These are phyloP conservation scores for Elymus sibiricus DNA, from an alignment of 176 grass and related monocot genomes.

Conservation along the genomic window DNA sequence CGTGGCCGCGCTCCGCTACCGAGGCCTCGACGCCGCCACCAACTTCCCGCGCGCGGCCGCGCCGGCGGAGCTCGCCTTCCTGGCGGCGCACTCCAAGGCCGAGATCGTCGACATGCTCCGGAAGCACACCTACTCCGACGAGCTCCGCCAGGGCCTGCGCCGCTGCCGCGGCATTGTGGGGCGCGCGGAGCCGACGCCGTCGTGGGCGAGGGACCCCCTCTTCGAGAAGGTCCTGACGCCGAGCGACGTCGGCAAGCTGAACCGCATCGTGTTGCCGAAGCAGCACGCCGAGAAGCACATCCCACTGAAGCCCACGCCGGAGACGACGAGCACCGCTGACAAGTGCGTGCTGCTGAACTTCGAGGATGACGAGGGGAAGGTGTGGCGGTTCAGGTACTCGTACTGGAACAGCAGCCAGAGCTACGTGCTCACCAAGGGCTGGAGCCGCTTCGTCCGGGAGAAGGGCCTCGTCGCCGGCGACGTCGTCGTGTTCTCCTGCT, in stretches of 20 bases:
- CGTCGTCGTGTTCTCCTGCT: slow-evolving; percentile 20
- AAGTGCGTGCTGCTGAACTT: slow-evolving; percentile 68
- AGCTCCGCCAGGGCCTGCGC: slow-evolving; percentile 22
- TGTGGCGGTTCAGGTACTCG: slow-evolving; percentile 70
- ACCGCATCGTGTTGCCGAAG: slow-evolving; percentile 66
- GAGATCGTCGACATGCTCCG: slow-evolving; percentile 25
- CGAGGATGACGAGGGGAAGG: slow-evolving; percentile 59
- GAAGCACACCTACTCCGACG: slow-evolving; percentile 70
- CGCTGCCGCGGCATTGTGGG: background rate
- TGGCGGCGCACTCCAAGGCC: slow-evolving; percentile 47
- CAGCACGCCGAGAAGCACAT: slow-evolving; percentile 73
- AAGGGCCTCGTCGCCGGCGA: slow-evolving; percentile 66
- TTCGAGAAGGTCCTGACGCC: slow-evolving; percentile 77
- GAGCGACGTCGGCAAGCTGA: slow-evolving; percentile 75
- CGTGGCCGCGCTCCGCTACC: slow-evolving; percentile 71
- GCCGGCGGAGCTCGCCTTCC: slow-evolving; percentile 41
- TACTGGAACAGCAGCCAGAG: slow-evolving; percentile 95
- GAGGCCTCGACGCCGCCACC: slow-evolving; percentile 50
- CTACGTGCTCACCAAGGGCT: slow-evolving; percentile 84
- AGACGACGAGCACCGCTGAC: background rate
- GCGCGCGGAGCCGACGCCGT: background rate
- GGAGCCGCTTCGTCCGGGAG: slow-evolving; percentile 82
- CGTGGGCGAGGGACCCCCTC: background rate
- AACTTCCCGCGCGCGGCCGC: slow-evolving; percentile 38
- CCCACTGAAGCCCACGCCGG: slow-evolving; percentile 41